Conservation (phyloP, 192 early-diverging fungal genomes). For the Piromyces sp. region DNA sequence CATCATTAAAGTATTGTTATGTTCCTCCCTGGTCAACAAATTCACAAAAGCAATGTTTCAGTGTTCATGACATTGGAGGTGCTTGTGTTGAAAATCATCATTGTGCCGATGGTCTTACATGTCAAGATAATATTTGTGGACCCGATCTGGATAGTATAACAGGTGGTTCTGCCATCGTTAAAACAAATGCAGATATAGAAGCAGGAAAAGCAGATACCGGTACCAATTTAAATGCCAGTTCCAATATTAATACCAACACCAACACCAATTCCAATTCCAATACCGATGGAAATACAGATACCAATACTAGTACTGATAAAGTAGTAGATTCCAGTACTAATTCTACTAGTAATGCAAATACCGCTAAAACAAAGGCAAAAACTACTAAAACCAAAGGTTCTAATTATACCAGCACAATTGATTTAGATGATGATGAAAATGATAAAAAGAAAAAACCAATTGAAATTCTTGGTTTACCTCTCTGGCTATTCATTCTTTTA, state of each 20-base stretch:
- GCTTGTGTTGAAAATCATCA: background rate
- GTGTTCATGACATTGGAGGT: background rate
- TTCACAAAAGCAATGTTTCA: background rate
- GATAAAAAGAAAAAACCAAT: background rate
- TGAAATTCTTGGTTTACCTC: background rate
- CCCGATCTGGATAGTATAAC: background rate
- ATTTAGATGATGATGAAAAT: background rate
- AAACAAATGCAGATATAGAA: no score
- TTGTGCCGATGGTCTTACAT: background rate
- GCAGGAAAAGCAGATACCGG: no score
- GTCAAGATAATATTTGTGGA: background rate
- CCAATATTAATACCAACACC: no score
- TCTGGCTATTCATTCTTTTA: background rate
- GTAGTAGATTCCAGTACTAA: background rate
- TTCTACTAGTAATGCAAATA: background rate
- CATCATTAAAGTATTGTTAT: background rate
- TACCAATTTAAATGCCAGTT: background rate
- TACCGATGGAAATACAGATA: no score
- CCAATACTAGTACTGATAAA: no score
- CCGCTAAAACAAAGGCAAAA: background rate
- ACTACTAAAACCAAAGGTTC: background rate
- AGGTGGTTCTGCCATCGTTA: no score
- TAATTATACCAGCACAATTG: background rate
- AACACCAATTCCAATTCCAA: no score
- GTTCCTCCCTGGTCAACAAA: background rate